phyloP scores from a whole-genome alignment of 2,329 filamentous ascomycete species.

The Apiospora koreana region DNA sequence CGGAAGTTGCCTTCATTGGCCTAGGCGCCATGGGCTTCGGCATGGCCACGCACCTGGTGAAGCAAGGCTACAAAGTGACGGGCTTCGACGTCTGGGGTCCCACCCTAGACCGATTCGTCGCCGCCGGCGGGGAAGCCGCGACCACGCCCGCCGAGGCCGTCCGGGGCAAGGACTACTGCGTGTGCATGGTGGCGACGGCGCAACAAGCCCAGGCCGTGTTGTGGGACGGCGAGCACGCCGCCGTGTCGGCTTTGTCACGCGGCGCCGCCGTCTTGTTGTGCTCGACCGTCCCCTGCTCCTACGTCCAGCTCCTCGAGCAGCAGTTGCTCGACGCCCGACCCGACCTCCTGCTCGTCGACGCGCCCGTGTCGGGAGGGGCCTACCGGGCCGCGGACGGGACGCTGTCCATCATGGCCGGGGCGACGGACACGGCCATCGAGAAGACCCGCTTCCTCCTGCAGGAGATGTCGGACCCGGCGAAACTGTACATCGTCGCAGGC shows the following conservation, averaged over 20 bases:
- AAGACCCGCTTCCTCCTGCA: slow-evolving; percentile 60
- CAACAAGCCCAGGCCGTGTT: slow-evolving; percentile 68
- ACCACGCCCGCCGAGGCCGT: slow-evolving; percentile 64
- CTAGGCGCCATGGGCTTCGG: slow-evolving; percentile 82
- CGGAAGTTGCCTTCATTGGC: slow-evolving; percentile 66
- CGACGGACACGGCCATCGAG: slow-evolving; percentile 54
- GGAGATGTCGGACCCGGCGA: slow-evolving; percentile 61
- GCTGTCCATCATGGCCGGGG: slow-evolving; percentile 74
- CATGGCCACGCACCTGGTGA: slow-evolving; percentile 75
- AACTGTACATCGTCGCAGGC: slow-evolving; percentile 63
- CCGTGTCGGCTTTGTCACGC: slow-evolving; percentile 48
- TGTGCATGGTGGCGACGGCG: slow-evolving; percentile 77
- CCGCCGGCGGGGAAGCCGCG: slow-evolving; percentile 61
- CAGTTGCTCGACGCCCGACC: slow-evolving; percentile 48
- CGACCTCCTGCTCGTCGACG: slow-evolving; percentile 70
- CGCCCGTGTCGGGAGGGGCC: slow-evolving; percentile 72
- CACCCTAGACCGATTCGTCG: slow-evolving; percentile 64
- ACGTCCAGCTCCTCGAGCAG: slow-evolving; percentile 60
- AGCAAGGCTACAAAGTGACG: slow-evolving; percentile 65
- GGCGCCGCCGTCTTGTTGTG: slow-evolving; percentile 65
- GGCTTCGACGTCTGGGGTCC: slow-evolving; percentile 72
- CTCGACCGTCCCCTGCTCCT: slow-evolving; percentile 70
- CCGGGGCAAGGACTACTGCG: slow-evolving; percentile 57
- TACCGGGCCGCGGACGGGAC: slow-evolving; percentile 70
- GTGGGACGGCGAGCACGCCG: slow-evolving; percentile 58